Percentiles rank a stretch among this genome's conserved stretches.
These are phyloP conservation scores for Cryptococcus sp. DNA, from an alignment of 1,284 basidiomycete species.

Conservation along the genomic window DNA sequence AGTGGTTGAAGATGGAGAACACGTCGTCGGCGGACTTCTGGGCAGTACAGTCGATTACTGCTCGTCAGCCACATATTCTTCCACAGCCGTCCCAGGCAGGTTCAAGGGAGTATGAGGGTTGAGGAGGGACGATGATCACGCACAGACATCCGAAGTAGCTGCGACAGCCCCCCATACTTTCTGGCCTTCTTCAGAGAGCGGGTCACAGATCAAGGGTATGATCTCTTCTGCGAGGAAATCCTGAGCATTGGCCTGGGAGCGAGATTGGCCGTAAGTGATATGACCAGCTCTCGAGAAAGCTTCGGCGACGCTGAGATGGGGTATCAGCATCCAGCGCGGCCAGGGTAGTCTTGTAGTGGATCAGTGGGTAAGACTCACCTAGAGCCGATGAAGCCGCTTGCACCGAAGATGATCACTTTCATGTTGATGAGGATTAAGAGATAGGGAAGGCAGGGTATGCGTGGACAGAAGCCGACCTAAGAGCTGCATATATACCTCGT, in stretches of 20 bases:
- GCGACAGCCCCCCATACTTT: constrained; percentile 49
- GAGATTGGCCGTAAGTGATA: constrained; percentile 53
- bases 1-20: constrained; percentile 29
- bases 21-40: constrained; percentile 35
- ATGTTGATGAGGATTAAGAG: constrained; percentile 27
- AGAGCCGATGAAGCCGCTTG: constrained; percentile 53
- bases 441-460: no score
- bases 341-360: no score
- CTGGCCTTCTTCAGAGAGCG: constrained; percentile 32
- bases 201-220: constrained; percentile 51
- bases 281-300: constrained; percentile 55
- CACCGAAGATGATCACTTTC: constrained; percentile 46
- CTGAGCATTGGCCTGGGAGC: constrained; percentile 44
- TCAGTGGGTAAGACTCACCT: no score
- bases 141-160: constrained; percentile 51
- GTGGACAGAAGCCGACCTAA: no score
- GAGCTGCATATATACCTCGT: no score
- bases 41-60: constrained; percentile 45
- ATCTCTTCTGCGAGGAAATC: constrained; percentile 52
- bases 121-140: constrained; percentile 41
- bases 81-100: no score
- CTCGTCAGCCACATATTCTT: constrained; percentile 5
- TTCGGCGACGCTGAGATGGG: constrained; percentile 50
- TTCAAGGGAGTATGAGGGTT: constrained; percentile 6
- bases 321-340: no score